Percentiles rank a stretch among this genome's conserved stretches.
These are phyloP conservation scores for Dryadomyces quercivorus DNA, from an alignment of 2,329 filamentous ascomycete species.

Conservation along the genomic window DNA sequence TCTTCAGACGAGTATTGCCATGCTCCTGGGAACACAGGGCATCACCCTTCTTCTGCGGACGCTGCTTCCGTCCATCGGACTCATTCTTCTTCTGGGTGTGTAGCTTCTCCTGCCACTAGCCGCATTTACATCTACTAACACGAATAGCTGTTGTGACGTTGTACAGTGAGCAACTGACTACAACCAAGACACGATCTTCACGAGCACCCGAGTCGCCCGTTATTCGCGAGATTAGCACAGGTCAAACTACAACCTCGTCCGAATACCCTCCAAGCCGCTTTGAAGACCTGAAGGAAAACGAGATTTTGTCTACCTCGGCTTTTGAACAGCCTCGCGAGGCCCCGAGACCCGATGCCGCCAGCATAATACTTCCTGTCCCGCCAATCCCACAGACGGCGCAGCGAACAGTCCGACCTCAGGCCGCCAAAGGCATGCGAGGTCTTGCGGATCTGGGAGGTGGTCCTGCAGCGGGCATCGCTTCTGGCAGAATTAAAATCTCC, in stretches of 20 bases:
- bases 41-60: slow-evolving; percentile 33
- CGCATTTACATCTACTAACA: neutral
- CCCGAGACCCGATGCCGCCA: neutral
- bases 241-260: slow-evolving; percentile 26
- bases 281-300: slow-evolving; percentile 34
- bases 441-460: slow-evolving; percentile 16
- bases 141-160: slow-evolving; percentile 25
- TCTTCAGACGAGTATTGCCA: slow-evolving; percentile 34
- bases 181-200: slow-evolving; percentile 17
- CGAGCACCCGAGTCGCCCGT: slow-evolving; percentile 25
- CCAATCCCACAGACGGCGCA: neutral
- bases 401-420: neutral
- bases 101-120: neutral
- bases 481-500: slow-evolving; percentile 33
- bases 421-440: slow-evolving; percentile 16
- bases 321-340: slow-evolving; percentile 22
- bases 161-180: slow-evolving; percentile 23
- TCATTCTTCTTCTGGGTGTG: slow-evolving; percentile 37
- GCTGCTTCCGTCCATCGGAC: slow-evolving; percentile 36
- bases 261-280: slow-evolving; percentile 33
- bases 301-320: slow-evolving; percentile 23
- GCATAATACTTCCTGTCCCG: neutral
- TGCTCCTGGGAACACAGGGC: slow-evolving; percentile 34
- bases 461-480: slow-evolving; percentile 14
- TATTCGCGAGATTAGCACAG: slow-evolving; percentile 22